Evolutionary conservation across 2,329 filamentous ascomycete genomes (phyloP).

Genomic region (Neocatenulostroma microsporum): DNA sequence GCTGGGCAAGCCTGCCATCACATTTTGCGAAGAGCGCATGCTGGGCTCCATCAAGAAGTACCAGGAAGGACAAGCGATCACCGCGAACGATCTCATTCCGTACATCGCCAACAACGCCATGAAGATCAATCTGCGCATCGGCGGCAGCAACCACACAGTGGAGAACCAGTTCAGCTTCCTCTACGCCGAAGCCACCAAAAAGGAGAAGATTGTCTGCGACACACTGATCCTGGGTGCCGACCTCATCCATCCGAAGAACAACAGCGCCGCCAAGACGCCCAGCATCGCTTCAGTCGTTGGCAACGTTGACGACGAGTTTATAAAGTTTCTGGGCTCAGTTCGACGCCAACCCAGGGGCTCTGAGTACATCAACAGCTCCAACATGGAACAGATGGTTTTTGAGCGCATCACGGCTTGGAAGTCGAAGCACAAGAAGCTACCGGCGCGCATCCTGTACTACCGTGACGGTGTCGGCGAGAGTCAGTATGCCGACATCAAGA

Average conservation of each 20-base stretch:
- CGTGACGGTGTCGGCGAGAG: slow-evolving; percentile 30
- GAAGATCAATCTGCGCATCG: slow-evolving; percentile 5
- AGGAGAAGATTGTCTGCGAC: background rate
- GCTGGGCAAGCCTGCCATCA: background rate
- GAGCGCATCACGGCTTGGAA: slow-evolving; percentile 3
- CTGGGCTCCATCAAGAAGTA: background rate
- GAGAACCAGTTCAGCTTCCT: background rate
- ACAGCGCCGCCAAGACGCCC: background rate
- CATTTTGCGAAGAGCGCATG: slow-evolving; percentile 1
- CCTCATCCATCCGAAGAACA: slow-evolving; percentile 3
- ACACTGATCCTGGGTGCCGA: slow-evolving; percentile 6
- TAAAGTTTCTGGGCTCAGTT: slow-evolving; percentile 29
- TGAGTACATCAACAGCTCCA: slow-evolving; percentile 5
- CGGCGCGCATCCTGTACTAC: slow-evolving; percentile 24
- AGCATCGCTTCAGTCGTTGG: slow-evolving; percentile 5
- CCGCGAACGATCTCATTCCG: too few species aligned
- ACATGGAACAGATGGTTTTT: slow-evolving; percentile 5
- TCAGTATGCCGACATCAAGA: slow-evolving; percentile 16
- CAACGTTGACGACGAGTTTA: slow-evolving; percentile 8
- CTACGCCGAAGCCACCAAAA: background rate
- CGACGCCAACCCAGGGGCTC: slow-evolving; percentile 20
- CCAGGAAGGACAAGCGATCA: too few species aligned
- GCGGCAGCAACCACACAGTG: background rate
- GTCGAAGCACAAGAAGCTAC: background rate
- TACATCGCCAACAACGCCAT: slow-evolving; percentile 5